These are phyloP conservation scores for Hypoxylon rickii DNA, from an alignment of 495 filamentous ascomycete genomes.

Conservation along the genomic window DNA sequence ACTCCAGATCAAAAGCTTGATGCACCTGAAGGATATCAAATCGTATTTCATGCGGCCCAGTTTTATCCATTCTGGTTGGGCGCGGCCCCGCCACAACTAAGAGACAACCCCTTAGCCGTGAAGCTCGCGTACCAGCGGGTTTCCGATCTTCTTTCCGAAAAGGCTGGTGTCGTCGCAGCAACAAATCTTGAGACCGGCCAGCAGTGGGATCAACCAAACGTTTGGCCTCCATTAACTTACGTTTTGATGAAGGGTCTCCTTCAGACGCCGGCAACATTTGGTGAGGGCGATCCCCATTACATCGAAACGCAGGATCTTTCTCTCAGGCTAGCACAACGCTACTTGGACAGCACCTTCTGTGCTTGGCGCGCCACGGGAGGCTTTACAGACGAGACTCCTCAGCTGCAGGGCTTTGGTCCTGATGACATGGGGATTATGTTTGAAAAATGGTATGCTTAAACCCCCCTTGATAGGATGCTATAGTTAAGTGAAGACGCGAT, in stretches of 20 bases:
- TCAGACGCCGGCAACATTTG: constrained; percentile 52
- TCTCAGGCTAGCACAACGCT: constrained; percentile 51
- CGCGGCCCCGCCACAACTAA: constrained; percentile 48
- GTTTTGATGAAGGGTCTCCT: constrained; percentile 52
- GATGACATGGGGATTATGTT: constrained; percentile 50
- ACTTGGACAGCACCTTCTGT: constrained; percentile 56
- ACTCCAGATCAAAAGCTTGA: constrained; percentile 33
- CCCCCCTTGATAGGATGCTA: too few species aligned
- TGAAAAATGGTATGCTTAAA: constrained; percentile 47
- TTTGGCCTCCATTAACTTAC: constrained; percentile 57
- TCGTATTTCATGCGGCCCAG: constrained; percentile 49
- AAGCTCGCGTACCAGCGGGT: constrained; percentile 45
- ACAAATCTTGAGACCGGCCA: constrained; percentile 53
- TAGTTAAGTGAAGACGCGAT: too few species aligned
- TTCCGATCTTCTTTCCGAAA: constrained; percentile 39
- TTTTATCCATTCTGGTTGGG: constrained; percentile 59
- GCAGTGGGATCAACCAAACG: constrained; percentile 58
- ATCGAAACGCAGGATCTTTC: constrained; percentile 45
- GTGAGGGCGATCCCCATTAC: constrained; percentile 47
- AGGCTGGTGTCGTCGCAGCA: constrained; percentile 49
- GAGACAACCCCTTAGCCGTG: constrained; percentile 52
- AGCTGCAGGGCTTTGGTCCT: constrained; percentile 44
- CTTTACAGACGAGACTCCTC: constrained; percentile 47
- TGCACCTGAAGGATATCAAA: constrained; percentile 46
- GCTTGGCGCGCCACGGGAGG: constrained; percentile 57